Evolutionary conservation across 1,284 basidiomycete species (phyloP).

Genomic region (Ustilago cynodontis): DNA sequence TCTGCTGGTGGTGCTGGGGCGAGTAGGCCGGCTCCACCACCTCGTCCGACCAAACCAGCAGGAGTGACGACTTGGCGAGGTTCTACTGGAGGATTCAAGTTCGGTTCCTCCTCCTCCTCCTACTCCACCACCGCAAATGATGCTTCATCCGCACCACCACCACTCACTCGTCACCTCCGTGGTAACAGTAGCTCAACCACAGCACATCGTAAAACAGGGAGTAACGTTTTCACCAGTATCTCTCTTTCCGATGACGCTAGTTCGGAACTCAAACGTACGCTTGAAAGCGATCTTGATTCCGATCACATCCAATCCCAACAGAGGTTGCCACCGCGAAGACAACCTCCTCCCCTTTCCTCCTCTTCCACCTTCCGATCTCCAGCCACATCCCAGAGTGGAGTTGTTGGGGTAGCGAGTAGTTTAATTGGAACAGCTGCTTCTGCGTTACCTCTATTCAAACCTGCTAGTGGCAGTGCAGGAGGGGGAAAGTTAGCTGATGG

Average conservation of each 20-base stretch:
- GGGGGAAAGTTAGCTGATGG: conserved; percentile 33
- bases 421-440: conserved; percentile 6
- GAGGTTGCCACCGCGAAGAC: conserved; percentile 7
- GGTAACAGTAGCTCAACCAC: background rate
- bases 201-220: conserved; percentile 29
- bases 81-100: conserved; percentile 31
- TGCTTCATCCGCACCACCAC: background rate
- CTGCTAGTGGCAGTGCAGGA: background rate
- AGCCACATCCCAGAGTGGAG: too few species aligned
- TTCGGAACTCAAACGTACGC: conserved; percentile 28
- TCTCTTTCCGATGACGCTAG: conserved; percentile 39
- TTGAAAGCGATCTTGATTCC: conserved; percentile 27
- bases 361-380: background rate
- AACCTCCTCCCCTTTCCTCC: background rate
- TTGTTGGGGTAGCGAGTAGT: background rate
- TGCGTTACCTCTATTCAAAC: conserved; percentile 10
- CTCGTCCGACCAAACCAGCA: conserved; percentile 20
- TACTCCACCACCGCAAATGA: conserved; percentile 10
- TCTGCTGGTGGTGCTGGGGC: background rate
- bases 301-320: conserved; percentile 11
- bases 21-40: conserved; percentile 15
- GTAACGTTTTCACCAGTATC: conserved; percentile 43
- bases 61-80: conserved; percentile 11
- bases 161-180: conserved; percentile 11
- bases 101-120: conserved; percentile 15